phyloP scores from a whole-genome alignment of 139 green algal genomes.

The Dunaliella primolecta region DNA sequence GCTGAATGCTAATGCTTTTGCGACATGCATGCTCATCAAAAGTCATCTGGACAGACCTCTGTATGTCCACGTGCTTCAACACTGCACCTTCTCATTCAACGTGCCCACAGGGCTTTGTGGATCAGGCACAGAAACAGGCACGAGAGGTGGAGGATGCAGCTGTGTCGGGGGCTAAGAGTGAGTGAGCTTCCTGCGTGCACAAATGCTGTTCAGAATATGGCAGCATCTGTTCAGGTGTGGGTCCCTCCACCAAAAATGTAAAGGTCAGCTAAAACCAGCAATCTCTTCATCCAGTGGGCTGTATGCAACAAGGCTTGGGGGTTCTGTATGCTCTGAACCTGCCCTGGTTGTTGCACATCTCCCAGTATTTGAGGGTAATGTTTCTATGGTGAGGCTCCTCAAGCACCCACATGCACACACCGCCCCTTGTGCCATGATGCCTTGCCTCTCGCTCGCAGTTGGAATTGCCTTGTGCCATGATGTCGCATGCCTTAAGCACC shows the following conservation, averaged over 20 bases:
- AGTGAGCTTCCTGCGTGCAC: no score
- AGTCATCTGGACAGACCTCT: background rate
- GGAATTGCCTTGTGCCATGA: no score
- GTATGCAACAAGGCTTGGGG: no score
- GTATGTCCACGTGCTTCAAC: background rate
- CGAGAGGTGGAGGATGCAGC: background rate
- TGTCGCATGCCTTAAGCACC: background rate
- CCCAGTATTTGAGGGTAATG: background rate
- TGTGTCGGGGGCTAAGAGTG: background rate
- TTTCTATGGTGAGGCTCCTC: background rate
- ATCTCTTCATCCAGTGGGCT: no score
- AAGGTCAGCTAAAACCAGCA: background rate
- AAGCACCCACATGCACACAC: no score
- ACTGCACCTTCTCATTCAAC: background rate
- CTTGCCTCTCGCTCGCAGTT: background rate
- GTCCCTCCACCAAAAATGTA: background rate
- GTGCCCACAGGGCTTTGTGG: background rate
- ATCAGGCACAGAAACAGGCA: background rate
- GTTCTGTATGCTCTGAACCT: no score
- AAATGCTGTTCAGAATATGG: background rate
- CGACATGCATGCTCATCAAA: background rate
- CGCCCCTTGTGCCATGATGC: background rate
- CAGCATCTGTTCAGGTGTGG: background rate
- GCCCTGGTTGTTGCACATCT: background rate
- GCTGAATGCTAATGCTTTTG: background rate